Evolutionary conservation across 331 rosid genomes (phyloP), one percentile per base, ranked within the genome.

Genomic region (Quercus tomentella): DNA sequence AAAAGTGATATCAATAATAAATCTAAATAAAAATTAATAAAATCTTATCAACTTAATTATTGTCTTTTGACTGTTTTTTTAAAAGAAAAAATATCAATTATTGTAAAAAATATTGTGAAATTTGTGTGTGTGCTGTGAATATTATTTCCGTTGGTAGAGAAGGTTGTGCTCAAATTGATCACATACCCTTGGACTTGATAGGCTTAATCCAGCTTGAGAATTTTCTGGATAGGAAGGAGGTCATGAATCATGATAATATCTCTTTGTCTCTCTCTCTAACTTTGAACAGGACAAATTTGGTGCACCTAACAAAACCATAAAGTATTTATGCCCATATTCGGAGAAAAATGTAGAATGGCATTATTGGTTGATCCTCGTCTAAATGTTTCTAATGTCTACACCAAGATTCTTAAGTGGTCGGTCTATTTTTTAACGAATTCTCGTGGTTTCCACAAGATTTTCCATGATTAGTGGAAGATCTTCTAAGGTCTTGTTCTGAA

Each of bases 391-490:
- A 60, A 22, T 12, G 67, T 23, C 67, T 12, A 23, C 26, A 1
- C 41, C 43, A 63, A 63, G 21, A 30, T 30, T 28, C 22, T 37
- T 30, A 63, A 33, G 72, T 33, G 72, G 45, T 20, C 72, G 72
- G 49, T 12, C 72, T 63, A 26, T 30, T 67, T 33, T 20, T 9
- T 31, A 18, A 67, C 37, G 66, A 60, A 18, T 33, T 33, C 72
- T 67, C 26, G 51, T 33, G 49, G 23, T 35, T 20, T 33, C 52
- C 72, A 33, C 52, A 67, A 67, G 23, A 33, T 67, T 23, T 49
- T 67, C 72, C 21, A 67, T n/a, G n/a, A 18, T 67, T n/a, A 67
- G 72, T 67, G 52, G 72, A 23, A 67, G 72, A 67, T 67, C 72
- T 67, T 67, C 21, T 18, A 4, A 33, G 14, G 72, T 67, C 28